A percentile compares a stretch with the other conserved stretches of the same genome.
Evolutionary conservation across 2,329 filamentous ascomycete species (phyloP).

Genomic region (Coniochaeta prunicola): DNA sequence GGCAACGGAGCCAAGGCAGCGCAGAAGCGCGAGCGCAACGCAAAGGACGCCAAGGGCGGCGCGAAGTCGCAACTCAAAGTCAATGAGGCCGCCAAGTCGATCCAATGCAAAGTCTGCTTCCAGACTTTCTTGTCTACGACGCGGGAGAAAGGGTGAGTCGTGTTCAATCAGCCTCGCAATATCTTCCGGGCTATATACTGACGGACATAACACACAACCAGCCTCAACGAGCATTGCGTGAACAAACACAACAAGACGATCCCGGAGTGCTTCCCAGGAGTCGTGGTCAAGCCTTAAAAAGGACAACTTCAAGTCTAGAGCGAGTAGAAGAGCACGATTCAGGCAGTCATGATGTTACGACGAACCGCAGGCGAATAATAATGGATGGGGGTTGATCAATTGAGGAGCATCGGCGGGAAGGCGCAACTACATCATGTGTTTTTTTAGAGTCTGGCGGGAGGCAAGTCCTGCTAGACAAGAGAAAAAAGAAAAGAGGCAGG

Average conservation of each 20-base stretch:
- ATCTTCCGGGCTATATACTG: background rate
- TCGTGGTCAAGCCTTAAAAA: conserved; percentile 15
- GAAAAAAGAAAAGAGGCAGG: background rate
- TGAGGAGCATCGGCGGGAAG: conserved; percentile 13
- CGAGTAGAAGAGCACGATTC: conserved; percentile 1
- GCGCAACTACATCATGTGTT: conserved; percentile 7
- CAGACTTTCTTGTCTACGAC: conserved; percentile 74
- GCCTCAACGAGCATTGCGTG: conserved; percentile 61
- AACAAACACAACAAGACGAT: conserved; percentile 74
- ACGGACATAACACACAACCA: conserved; percentile 18
- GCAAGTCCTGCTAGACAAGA: background rate
- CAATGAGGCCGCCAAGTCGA: conserved; percentile 66
- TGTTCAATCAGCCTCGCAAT: background rate
- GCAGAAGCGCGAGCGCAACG: conserved; percentile 67
- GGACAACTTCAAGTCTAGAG: background rate
- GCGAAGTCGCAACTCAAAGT: conserved; percentile 64
- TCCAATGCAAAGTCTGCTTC: conserved; percentile 72
- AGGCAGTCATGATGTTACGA: background rate
- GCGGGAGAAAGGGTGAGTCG: conserved; percentile 58
- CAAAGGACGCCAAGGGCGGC: conserved; percentile 48
- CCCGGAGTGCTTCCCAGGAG: conserved; percentile 61
- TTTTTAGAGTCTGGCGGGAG: conserved; percentile 2
- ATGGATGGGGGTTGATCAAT: conserved; percentile 1
- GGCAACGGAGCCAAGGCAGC: conserved; percentile 30
- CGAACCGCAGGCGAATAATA: background rate